These are phyloP conservation scores for Castanea mollissima DNA, from an alignment of 306 rosid species.

Conservation along the genomic window DNA sequence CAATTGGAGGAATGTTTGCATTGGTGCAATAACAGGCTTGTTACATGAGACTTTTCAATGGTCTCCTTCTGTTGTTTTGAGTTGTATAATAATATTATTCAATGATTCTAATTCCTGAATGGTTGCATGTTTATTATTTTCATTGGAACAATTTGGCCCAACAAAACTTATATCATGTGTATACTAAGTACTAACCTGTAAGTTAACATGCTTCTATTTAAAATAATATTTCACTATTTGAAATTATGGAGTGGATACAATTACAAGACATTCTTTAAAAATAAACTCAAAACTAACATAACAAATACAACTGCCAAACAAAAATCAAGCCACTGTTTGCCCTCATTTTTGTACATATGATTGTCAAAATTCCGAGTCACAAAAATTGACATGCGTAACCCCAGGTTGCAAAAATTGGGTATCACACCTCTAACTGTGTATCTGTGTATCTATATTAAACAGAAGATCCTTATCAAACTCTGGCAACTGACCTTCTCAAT, in stretches of 20 bases:
- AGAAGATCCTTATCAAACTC: slow-evolving; percentile 6
- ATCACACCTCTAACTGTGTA: slow-evolving; percentile 13
- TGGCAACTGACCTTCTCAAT: slow-evolving; percentile 8
- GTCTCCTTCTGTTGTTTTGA: too few relatives aligned
- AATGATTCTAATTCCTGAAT: too few relatives aligned
- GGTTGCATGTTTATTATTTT: too few relatives aligned
- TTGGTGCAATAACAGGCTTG: too few relatives aligned
- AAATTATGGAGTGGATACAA: neutral
- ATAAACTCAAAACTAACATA: neutral
- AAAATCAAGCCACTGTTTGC: neutral
- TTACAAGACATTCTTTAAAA: neutral
- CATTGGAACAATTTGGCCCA: too few relatives aligned
- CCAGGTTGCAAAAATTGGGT: slow-evolving; percentile 51
- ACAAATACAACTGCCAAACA: neutral
- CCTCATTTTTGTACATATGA: neutral
- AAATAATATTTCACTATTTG: too few relatives aligned
- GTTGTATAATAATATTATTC: too few relatives aligned
- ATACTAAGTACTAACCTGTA: too few relatives aligned
- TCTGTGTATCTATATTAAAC: slow-evolving; percentile 19
- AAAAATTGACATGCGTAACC: neutral
- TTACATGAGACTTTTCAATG: too few relatives aligned
- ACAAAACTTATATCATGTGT: too few relatives aligned
- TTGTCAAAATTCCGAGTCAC: neutral
- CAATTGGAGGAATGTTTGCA: too few relatives aligned
- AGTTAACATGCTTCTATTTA: too few relatives aligned